phyloP scores from a whole-genome alignment of 2,329 filamentous ascomycete genomes.

The Helotiales sp. region DNA sequence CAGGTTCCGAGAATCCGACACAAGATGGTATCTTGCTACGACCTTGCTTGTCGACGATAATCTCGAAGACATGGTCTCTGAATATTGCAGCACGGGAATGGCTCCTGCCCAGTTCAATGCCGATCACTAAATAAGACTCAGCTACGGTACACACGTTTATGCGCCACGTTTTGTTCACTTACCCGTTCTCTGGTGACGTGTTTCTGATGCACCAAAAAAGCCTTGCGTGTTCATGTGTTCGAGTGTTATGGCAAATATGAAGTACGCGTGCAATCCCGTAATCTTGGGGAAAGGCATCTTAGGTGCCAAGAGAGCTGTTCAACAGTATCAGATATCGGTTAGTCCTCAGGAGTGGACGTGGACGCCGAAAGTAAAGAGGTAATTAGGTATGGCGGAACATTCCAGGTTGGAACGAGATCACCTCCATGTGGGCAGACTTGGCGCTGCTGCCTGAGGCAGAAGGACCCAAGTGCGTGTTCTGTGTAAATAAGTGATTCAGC shows the following conservation, averaged over 20 bases:
- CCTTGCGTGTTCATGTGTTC: background rate
- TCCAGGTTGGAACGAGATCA: too few relatives aligned
- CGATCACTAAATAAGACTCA: background rate
- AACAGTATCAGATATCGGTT: too few relatives aligned
- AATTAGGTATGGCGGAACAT: too few relatives aligned
- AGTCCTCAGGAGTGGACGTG: too few relatives aligned
- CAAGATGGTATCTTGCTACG: background rate
- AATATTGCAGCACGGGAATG: background rate
- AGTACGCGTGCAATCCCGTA: background rate
- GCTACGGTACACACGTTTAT: background rate
- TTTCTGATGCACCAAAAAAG: background rate
- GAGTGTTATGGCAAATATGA: background rate
- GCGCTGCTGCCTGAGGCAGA: too few relatives aligned
- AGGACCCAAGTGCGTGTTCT: too few relatives aligned
- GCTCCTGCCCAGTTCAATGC: constrained; percentile 6
- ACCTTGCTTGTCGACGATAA: background rate
- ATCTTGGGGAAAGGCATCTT: background rate
- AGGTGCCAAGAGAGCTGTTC: background rate
- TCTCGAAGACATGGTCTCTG: background rate
- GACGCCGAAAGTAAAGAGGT: too few relatives aligned
- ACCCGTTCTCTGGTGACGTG: background rate
- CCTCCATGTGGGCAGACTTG: too few relatives aligned
- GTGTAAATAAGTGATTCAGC: too few relatives aligned
- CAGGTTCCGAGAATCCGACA: too few relatives aligned
- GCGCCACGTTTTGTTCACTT: background rate